These are phyloP conservation scores for Wickerhamomyces kurtzmanii DNA, from an alignment of 805 yeast genomes.

Conservation along the genomic window DNA sequence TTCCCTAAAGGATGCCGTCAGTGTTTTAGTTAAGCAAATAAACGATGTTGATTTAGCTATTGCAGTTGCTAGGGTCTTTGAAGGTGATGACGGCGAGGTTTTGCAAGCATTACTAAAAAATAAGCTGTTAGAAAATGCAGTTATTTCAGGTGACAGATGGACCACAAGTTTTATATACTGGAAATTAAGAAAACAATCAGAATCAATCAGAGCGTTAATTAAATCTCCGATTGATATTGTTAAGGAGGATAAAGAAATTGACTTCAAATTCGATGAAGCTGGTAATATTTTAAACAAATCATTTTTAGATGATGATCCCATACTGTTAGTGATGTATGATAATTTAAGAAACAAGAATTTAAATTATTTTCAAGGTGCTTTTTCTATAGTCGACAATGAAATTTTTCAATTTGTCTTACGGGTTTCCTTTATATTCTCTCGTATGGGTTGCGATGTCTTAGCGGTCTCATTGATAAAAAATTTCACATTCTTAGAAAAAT, in stretches of 20 bases:
- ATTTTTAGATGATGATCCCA: constrained; percentile 73
- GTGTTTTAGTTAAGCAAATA: constrained; percentile 59
- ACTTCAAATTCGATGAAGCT: constrained; percentile 10
- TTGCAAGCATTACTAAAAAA: constrained; percentile 37
- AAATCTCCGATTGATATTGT: constrained; percentile 37
- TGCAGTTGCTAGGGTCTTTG: constrained; percentile 71
- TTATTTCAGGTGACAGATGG: constrained; percentile 69
- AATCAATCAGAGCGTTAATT: constrained; percentile 57
- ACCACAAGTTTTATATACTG: constrained; percentile 71
- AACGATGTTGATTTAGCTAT: constrained; percentile 67
- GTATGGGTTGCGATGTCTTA: constrained; percentile 89
- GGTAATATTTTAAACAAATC: constrained; percentile 25
- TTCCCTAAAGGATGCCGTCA: constrained; percentile 66
- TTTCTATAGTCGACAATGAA: constrained; percentile 24
- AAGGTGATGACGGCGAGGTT: constrained; percentile 49
- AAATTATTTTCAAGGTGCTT: constrained; percentile 39
- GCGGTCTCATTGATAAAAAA: constrained; percentile 50
- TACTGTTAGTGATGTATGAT: constrained; percentile 55
- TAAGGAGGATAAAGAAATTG: constrained; percentile 18
- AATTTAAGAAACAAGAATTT: constrained; percentile 45
- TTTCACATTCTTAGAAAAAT: constrained; percentile 49
- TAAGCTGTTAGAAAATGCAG: constrained; percentile 45
- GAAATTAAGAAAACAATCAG: constrained; percentile 39
- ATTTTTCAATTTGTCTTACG: constrained; percentile 59
- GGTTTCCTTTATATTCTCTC: constrained; percentile 55